Conservation (phyloP, 1,284 basidiomycete genomes). For the Moesziomyces sp. region DNA sequence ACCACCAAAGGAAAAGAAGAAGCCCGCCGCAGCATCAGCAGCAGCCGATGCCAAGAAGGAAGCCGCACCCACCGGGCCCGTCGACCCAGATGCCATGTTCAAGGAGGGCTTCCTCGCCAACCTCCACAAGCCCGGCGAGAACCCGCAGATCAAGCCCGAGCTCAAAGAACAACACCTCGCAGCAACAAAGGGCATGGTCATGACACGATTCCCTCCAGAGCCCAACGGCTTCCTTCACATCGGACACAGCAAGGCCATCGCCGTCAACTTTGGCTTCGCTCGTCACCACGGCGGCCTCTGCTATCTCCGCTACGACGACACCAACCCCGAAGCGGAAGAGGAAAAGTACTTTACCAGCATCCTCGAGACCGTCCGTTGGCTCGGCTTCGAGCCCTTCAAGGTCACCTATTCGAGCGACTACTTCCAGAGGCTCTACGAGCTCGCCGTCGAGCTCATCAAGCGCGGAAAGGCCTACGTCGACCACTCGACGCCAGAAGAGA, state of each 20-base stretch:
- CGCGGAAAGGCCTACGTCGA: conserved; percentile 94
- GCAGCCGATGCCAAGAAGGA: conserved; percentile 41
- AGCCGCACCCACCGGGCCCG: conserved; percentile 27
- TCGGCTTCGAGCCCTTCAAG: conserved; percentile 98
- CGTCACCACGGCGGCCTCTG: conserved; percentile 88
- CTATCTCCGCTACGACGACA: conserved; percentile 96
- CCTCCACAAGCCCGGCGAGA: conserved; percentile 93
- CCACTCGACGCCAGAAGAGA: conserved; percentile 93
- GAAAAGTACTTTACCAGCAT: conserved; percentile 95
- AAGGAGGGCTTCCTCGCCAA: conserved; percentile 93
- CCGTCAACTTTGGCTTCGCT: conserved; percentile 97
- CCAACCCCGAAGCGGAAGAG: conserved; percentile 98
- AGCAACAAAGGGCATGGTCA: conserved; percentile 83
- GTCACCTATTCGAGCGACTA: conserved; percentile 99
- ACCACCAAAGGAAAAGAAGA: conserved; percentile 73
- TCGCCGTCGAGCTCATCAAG: conserved; percentile 90
- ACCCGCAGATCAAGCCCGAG: conserved; percentile 83
- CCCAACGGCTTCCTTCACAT: conserved; percentile 97
- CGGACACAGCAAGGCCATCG: conserved; percentile 96
- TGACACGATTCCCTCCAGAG: conserved; percentile 98
- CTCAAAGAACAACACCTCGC: conserved; percentile 85
- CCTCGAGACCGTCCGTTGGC: conserved; percentile 92
- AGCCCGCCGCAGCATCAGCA: conserved; percentile 27
- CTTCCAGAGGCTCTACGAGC: conserved; percentile 86
- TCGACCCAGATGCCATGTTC: conserved; percentile 78